Evolutionary conservation across 2,329 filamentous ascomycete genomes (phyloP).

Genomic region (Alternaria atra): DNA sequence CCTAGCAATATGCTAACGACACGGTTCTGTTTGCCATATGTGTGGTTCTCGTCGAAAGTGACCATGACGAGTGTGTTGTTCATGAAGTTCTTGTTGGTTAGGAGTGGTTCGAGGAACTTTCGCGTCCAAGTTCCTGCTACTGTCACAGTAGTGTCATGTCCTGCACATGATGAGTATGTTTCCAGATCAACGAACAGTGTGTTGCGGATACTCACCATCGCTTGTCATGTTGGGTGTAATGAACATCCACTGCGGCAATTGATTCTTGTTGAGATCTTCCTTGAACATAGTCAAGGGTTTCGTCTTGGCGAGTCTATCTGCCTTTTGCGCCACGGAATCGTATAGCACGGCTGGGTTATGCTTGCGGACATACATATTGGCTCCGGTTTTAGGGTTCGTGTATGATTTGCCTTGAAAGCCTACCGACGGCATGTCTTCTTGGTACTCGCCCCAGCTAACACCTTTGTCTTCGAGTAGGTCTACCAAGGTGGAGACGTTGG

Average conservation of each 20-base stretch:
- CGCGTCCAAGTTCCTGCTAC: slow-evolving; percentile 74
- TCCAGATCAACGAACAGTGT: neutral
- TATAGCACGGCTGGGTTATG: slow-evolving; percentile 75
- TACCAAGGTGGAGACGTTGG: slow-evolving; percentile 52
- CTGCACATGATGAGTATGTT: slow-evolving; percentile 15
- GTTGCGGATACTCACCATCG: slow-evolving; percentile 61
- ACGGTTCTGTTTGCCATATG: slow-evolving; percentile 72
- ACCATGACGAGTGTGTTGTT: slow-evolving; percentile 77
- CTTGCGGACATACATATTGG: slow-evolving; percentile 83
- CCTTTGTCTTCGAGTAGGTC: slow-evolving; percentile 55
- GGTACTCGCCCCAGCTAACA: slow-evolving; percentile 68
- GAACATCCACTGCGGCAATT: slow-evolving; percentile 46
- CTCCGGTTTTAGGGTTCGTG: slow-evolving; percentile 70
- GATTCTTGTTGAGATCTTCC: slow-evolving; percentile 33
- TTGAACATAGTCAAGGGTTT: slow-evolving; percentile 79
- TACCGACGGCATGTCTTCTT: slow-evolving; percentile 78
- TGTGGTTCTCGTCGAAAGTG: slow-evolving; percentile 81
- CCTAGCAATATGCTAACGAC: slow-evolving; percentile 77
- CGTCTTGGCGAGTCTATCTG: slow-evolving; percentile 70
- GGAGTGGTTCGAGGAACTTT: slow-evolving; percentile 73
- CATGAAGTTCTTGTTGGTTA: slow-evolving; percentile 76
- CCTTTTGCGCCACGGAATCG: slow-evolving; percentile 68
- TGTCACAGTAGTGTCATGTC: slow-evolving; percentile 75
- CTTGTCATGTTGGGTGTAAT: slow-evolving; percentile 73
- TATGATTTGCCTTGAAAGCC: slow-evolving; percentile 71